phyloP scores from a whole-genome alignment of 257 asterid genomes.

The Plantago elongata region DNA sequence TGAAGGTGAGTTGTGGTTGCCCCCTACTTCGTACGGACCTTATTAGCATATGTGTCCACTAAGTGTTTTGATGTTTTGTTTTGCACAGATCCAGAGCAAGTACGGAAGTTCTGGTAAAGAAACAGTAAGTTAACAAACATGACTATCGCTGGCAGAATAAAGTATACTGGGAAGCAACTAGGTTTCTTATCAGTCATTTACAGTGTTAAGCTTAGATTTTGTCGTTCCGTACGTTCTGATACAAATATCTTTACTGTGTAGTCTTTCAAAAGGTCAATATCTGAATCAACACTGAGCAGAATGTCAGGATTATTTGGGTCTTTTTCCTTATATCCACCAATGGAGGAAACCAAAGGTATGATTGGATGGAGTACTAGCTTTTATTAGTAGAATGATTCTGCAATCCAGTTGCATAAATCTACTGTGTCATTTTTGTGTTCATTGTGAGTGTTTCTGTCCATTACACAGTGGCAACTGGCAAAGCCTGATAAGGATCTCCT shows the following conservation, averaged over 20 bases:
- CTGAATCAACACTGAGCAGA: constrained; percentile 65
- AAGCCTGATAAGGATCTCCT: too few species aligned
- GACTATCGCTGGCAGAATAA: constrained; percentile 5
- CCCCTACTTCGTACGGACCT: neutral
- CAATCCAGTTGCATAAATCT: neutral
- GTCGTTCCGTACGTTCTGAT: constrained; percentile 12
- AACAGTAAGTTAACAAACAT: constrained; percentile 41
- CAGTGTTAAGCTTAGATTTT: neutral
- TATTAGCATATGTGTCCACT: constrained; percentile 11
- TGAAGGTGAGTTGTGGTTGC: constrained; percentile 44
- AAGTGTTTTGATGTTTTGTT: constrained; percentile 19
- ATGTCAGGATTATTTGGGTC: constrained; percentile 66
- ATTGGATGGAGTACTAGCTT: constrained; percentile 5
- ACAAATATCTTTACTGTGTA: constrained; percentile 30
- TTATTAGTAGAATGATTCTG: neutral
- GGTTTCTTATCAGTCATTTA: neutral
- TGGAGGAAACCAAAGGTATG: constrained; percentile 56
- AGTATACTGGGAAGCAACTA: neutral
- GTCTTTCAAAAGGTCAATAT: constrained; percentile 66
- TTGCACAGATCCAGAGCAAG: constrained; percentile 68
- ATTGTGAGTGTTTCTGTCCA: too few species aligned
- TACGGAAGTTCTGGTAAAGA: constrained; percentile 50
- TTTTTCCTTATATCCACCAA: constrained; percentile 48
- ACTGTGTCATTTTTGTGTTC: too few species aligned
- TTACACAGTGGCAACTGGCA: too few species aligned